Percentiles rank a stretch among this genome's conserved stretches.
phyloP scores from a whole-genome alignment of 169 alveolate genomes.

The Cryptosporidium sp. region DNA sequence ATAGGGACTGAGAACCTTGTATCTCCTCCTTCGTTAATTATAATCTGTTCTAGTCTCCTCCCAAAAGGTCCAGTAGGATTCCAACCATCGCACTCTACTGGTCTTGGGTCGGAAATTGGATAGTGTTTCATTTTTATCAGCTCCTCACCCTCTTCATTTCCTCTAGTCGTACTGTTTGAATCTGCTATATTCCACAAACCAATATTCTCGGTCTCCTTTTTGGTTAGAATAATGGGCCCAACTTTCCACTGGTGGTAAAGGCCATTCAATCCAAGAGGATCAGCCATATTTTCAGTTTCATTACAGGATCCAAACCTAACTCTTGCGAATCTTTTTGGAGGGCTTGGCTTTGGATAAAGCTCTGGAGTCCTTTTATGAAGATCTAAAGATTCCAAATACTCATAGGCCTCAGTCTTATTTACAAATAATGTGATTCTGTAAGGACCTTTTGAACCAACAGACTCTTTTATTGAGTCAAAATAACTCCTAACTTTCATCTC shows the following conservation, averaged over 20 bases:
- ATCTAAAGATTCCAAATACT: slow-evolving; percentile 75
- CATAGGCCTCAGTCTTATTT: slow-evolving; percentile 77
- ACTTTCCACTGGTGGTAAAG: slow-evolving; percentile 79
- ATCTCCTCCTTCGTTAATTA: slow-evolving; percentile 8
- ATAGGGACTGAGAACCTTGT: background rate
- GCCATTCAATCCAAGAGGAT: slow-evolving; percentile 75
- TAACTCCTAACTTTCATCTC: slow-evolving; percentile 80
- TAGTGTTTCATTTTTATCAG: slow-evolving; percentile 54
- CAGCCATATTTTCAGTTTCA: slow-evolving; percentile 28
- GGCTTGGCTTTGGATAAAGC: slow-evolving; percentile 64
- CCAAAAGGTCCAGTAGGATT: slow-evolving; percentile 82
- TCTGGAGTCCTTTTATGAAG: slow-evolving; percentile 29
- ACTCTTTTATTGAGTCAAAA: slow-evolving; percentile 75
- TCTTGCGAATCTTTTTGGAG: slow-evolving; percentile 80
- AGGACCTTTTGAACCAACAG: slow-evolving; percentile 76
- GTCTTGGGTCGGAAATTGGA: slow-evolving; percentile 75
- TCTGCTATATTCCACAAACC: slow-evolving; percentile 58
- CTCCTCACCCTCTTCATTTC: slow-evolving; percentile 9
- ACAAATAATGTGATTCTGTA: slow-evolving; percentile 79
- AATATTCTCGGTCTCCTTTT: slow-evolving; percentile 40
- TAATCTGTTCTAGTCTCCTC: slow-evolving; percentile 71
- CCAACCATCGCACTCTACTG: slow-evolving; percentile 81
- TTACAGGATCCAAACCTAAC: slow-evolving; percentile 80
- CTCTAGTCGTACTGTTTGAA: slow-evolving; percentile 6
- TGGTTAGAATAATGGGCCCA: slow-evolving; percentile 77